Evolutionary conservation across 345 rosid species (phyloP).

Genomic region (Salix koriyanagi): DNA sequence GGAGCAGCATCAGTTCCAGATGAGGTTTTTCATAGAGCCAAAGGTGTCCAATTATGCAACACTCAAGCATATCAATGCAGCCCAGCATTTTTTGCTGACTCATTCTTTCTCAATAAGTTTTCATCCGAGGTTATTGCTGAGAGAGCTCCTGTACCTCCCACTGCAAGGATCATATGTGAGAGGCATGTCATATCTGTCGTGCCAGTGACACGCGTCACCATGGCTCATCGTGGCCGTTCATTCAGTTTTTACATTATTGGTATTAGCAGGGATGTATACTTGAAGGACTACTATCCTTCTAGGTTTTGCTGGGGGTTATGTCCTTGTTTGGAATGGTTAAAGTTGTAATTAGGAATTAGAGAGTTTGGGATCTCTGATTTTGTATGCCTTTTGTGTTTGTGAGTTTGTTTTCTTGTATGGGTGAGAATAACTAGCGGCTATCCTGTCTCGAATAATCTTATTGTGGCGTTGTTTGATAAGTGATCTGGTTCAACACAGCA

Average conservation of each 20-base stretch:
- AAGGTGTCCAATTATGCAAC: slow-evolving; percentile 87
- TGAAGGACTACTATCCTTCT: slow-evolving; percentile 85
- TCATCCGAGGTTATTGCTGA: slow-evolving; percentile 84
- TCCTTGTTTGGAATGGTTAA: slow-evolving; percentile 91
- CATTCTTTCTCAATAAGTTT: slow-evolving; percentile 80
- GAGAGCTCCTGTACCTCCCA: slow-evolving; percentile 60
- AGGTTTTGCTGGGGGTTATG: slow-evolving; percentile 94
- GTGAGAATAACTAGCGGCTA: neutral
- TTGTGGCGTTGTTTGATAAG: too few species aligned
- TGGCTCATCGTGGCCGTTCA: slow-evolving; percentile 62
- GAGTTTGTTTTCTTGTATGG: neutral
- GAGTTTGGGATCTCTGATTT: neutral
- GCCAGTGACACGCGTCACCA: slow-evolving; percentile 84
- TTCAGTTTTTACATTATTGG: slow-evolving; percentile 93
- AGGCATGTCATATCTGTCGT: slow-evolving; percentile 81
- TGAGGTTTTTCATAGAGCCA: slow-evolving; percentile 83
- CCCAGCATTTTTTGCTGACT: slow-evolving; percentile 90
- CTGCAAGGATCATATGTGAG: slow-evolving; percentile 84
- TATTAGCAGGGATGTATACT: slow-evolving; percentile 71
- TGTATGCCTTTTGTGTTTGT: neutral
- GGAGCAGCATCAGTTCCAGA: slow-evolving; percentile 97
- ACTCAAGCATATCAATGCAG: slow-evolving; percentile 90
- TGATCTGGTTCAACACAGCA: too few species aligned
- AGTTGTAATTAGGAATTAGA: slow-evolving; percentile 24
- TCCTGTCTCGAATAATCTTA: neutral